Conservation (phyloP, 306 rosid genomes). For the Trifolium fragiferum region DNA sequence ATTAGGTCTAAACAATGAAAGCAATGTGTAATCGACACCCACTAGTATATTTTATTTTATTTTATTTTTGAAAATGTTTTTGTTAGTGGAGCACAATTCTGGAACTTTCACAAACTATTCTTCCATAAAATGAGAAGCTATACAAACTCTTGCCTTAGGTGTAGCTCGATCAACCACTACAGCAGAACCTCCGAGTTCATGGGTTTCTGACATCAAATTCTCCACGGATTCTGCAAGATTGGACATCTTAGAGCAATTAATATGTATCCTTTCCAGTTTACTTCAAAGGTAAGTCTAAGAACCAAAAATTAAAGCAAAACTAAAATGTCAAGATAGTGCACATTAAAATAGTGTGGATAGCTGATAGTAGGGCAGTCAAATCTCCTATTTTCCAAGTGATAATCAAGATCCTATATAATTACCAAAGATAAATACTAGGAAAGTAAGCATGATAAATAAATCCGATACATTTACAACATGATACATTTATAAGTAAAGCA, state of each 20-base stretch:
- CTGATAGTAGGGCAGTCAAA: neutral
- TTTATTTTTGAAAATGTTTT: conserved; percentile 5
- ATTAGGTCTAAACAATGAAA: conserved; percentile 14
- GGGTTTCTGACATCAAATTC: conserved; percentile 88
- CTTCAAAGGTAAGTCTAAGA: conserved; percentile 28
- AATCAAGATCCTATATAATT: conserved; percentile 23
- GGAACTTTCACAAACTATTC: conserved; percentile 9
- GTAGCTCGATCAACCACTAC: conserved; percentile 99
- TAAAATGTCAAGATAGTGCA: neutral
- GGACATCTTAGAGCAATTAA: conserved; percentile 29
- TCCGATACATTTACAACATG: neutral
- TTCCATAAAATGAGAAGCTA: conserved; percentile 26
- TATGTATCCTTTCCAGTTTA: conserved; percentile 9
- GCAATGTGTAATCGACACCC: conserved; percentile 11
- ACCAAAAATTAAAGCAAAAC: conserved; percentile 14
- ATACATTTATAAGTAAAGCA: no score
- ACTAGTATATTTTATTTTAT: conserved; percentile 17
- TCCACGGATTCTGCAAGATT: conserved; percentile 86
- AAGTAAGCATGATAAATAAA: neutral
- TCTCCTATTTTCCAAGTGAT: conserved; percentile 15
- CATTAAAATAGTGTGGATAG: conserved; percentile 10
- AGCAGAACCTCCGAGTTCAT: conserved; percentile 85
- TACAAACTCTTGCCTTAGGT: conserved; percentile 78
- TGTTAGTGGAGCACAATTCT: neutral
- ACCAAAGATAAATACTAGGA: neutral